phyloP scores from a whole-genome alignment of 2,329 filamentous ascomycete genomes.

The Colletotrichum sp. region DNA sequence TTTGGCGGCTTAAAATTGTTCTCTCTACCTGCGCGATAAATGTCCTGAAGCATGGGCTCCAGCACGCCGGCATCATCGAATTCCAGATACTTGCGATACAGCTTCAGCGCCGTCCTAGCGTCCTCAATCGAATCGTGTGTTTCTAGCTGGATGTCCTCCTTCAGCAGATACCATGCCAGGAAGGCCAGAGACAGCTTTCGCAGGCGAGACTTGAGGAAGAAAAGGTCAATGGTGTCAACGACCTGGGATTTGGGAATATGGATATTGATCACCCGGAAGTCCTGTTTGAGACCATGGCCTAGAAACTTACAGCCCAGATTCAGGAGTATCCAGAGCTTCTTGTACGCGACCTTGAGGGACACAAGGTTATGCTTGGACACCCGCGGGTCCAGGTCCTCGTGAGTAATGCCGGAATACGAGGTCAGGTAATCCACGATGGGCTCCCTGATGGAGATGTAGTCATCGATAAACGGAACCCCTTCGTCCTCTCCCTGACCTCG shows the following conservation, averaged over 20 bases:
- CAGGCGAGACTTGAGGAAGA: constrained; percentile 80
- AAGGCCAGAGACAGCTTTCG: constrained; percentile 93
- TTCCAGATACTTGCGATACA: constrained; percentile 90
- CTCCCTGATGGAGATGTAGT: constrained; percentile 93
- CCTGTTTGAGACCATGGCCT: constrained; percentile 90
- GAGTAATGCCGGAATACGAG: constrained; percentile 88
- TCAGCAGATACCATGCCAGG: constrained; percentile 87
- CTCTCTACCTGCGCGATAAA: constrained; percentile 66
- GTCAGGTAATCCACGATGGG: constrained; percentile 95
- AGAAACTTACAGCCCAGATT: constrained; percentile 95
- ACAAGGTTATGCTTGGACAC: constrained; percentile 84
- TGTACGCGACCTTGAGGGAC: constrained; percentile 90
- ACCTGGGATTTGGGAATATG: constrained; percentile 90
- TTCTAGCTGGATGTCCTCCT: constrained; percentile 91
- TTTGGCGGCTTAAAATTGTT: constrained; percentile 57
- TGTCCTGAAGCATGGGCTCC: constrained; percentile 83
- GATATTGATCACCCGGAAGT: constrained; percentile 98
- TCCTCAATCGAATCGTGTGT: constrained; percentile 97
- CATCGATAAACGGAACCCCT: constrained; percentile 90
- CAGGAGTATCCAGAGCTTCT: constrained; percentile 95
- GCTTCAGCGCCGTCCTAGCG: constrained; percentile 84
- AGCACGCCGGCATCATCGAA: constrained; percentile 86
- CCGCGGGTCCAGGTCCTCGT: constrained; percentile 81
- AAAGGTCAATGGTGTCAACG: constrained; percentile 92
- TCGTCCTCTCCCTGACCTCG: constrained; percentile 80